Conservation (phyloP, 352 stramenopile genomes). For the Phytopythium chamaehyphon region DNA sequence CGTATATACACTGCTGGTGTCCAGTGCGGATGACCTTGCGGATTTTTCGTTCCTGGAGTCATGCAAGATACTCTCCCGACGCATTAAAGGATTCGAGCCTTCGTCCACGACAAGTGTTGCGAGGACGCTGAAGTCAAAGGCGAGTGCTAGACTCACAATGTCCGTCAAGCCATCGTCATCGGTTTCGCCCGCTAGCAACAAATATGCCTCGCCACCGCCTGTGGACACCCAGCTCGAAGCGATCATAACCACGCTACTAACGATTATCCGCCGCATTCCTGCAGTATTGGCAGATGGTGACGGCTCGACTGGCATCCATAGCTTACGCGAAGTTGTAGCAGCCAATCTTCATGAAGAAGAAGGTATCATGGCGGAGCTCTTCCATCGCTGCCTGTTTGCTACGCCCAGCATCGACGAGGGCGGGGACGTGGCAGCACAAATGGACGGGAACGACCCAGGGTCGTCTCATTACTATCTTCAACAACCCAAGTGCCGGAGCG, state of each 20-base stretch:
- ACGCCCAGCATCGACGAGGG: slow-evolving; percentile 28
- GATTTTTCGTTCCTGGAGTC: slow-evolving; percentile 43
- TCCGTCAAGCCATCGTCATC: neutral
- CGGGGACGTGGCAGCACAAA: slow-evolving; percentile 11
- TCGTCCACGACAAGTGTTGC: slow-evolving; percentile 15
- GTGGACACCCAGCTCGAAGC: slow-evolving; percentile 46
- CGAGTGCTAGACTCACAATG: neutral
- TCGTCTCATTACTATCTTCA: slow-evolving; percentile 73
- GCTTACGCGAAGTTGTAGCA: slow-evolving; percentile 44
- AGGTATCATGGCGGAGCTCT: slow-evolving; percentile 66
- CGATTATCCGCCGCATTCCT: slow-evolving; percentile 54
- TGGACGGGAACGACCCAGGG: slow-evolving; percentile 13
- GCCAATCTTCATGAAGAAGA: slow-evolving; percentile 46
- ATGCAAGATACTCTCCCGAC: slow-evolving; percentile 41
- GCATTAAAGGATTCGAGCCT: slow-evolving; percentile 44
- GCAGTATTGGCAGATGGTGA: slow-evolving; percentile 45
- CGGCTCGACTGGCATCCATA: slow-evolving; percentile 33
- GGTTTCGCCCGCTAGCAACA: slow-evolving; percentile 4
- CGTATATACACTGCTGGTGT: slow-evolving; percentile 56
- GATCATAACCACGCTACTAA: slow-evolving; percentile 52
- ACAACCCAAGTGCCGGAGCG: slow-evolving; percentile 79
- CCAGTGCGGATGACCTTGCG: slow-evolving; percentile 32
- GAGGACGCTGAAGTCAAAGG: neutral
- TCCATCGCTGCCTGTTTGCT: slow-evolving; percentile 66
- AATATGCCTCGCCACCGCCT: slow-evolving; percentile 11